A percentile compares a stretch with the other conserved stretches of the same genome.
phyloP scores from a whole-genome alignment of 2,329 filamentous ascomycete species.

The Cladorrhinum sp. region DNA sequence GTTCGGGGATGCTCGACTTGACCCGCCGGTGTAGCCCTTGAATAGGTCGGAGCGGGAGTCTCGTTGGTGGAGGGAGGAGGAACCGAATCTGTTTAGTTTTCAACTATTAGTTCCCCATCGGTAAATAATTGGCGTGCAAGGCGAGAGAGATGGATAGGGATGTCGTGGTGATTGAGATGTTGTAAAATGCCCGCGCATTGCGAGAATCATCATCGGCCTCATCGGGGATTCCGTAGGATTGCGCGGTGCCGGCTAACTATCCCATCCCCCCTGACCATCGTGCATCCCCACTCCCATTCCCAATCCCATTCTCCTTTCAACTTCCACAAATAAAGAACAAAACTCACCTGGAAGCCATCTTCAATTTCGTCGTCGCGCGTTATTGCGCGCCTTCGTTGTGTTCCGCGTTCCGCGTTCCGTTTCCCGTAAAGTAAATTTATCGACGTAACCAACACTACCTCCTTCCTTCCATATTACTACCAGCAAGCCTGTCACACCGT shows the following conservation, averaged over 20 bases:
- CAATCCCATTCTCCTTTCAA: too few relatives aligned
- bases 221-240: too few relatives aligned
- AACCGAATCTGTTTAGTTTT: conserved; percentile 56
- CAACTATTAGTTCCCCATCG: too few relatives aligned
- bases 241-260: too few relatives aligned
- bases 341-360: conserved; percentile 28
- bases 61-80: conserved; percentile 69
- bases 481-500: background rate
- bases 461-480: background rate
- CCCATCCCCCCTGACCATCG: too few relatives aligned
- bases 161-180: too few relatives aligned
- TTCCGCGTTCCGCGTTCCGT: background rate
- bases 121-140: too few relatives aligned
- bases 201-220: too few relatives aligned
- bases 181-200: too few relatives aligned
- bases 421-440: background rate
- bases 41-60: conserved; percentile 71
- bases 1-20: conserved; percentile 44
- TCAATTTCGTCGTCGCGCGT: background rate
- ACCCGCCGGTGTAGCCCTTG: conserved; percentile 64
- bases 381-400: background rate
- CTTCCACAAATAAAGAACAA: too few relatives aligned
- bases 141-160: too few relatives aligned
- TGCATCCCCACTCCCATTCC: too few relatives aligned
- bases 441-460: background rate